Conservation (phyloP, 2,329 filamentous ascomycete genomes). For the Monosporascus sp. region DNA sequence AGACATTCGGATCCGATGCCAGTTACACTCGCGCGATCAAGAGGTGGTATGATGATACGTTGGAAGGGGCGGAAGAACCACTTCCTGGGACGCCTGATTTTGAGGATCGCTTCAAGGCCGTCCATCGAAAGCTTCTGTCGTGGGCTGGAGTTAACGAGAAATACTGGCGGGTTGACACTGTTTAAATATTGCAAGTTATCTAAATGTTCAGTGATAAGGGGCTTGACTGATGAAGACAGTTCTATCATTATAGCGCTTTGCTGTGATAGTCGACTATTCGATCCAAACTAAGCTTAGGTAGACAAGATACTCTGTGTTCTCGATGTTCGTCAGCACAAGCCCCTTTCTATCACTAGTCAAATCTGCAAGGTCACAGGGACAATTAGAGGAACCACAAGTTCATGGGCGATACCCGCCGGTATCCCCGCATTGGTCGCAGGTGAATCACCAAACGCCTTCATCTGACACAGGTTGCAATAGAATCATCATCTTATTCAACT, state of each 20-base stretch:
- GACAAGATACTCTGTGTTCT: no score
- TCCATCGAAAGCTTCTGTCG: slow-evolving; percentile 18
- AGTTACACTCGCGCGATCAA: slow-evolving; percentile 15
- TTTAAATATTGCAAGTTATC: not conserved
- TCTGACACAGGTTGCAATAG: no score
- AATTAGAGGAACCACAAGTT: no score
- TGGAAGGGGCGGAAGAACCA: slow-evolving; percentile 4
- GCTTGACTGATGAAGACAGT: not conserved
- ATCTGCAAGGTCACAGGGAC: no score
- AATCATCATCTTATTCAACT: no score
- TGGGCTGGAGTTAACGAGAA: slow-evolving; percentile 19
- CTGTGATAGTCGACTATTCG: not conserved
- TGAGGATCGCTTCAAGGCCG: slow-evolving; percentile 12
- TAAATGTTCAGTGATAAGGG: not conserved
- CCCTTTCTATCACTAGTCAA: no score
- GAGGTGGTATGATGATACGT: slow-evolving; percentile 10
- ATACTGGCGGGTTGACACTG: not conserved
- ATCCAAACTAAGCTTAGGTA: no score
- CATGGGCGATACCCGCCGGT: no score
- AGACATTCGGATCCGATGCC: slow-evolving; percentile 17
- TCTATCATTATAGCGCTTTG: not conserved
- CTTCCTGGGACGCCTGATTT: slow-evolving; percentile 14
- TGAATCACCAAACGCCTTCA: no score
- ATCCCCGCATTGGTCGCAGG: no score
- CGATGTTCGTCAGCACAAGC: no score